Base-by-base conservation (phyloP, 1,284 basidiomycete species). In the Cutaneotrichosporon cutaneum region DNA sequence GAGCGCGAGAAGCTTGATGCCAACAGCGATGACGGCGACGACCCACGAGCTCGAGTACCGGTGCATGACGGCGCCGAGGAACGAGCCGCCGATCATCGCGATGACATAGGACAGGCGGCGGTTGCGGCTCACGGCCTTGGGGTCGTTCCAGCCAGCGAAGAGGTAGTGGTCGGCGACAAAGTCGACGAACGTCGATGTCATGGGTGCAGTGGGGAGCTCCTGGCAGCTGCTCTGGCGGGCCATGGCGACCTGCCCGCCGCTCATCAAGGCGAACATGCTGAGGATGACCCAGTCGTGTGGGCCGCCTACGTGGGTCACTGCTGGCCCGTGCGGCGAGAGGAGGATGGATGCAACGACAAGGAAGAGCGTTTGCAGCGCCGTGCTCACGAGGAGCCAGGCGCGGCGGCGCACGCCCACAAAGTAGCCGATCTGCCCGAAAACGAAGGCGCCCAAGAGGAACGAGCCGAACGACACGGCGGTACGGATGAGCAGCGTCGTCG, bases 201-300 rank as follows among this genome's bases (percentile, higher is more conserved):
- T 76, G 11, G 76, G 76, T 26, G 76, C 75, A 0, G 75, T 76
- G 0, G 76, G 75, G 0, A 77, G 62, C 42, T 75, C 75, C 16
- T 68, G 67, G 32, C 70, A 71, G 3, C 62, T 66, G 10, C 64
- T 68, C 64, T 74, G 74, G 50, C 76, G 68, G 1, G 75, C 77
- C 60, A 71, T 66, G n/a, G 72, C 75, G 26, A 80, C 77, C 67
- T 80, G 78, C 8, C 73, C 72, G 4, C 78, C 78, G 10, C 73
- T 74, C 69, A 77, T 76, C 39, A 59, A 56, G 0, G 77, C 76
- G 58, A 80, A 76, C 5, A 80, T 62, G 27, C 72, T 65, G 24
- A 80, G 62, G 26, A 73, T 56, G 39, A 70, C 59, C 73, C 74
- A 78, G 51, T 77, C 72, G 63, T 73, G 69, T n/a, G 59, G 42